Conservation (phyloP, 2,329 filamentous ascomycete species). For the Colletotrichum graminicola region DNA sequence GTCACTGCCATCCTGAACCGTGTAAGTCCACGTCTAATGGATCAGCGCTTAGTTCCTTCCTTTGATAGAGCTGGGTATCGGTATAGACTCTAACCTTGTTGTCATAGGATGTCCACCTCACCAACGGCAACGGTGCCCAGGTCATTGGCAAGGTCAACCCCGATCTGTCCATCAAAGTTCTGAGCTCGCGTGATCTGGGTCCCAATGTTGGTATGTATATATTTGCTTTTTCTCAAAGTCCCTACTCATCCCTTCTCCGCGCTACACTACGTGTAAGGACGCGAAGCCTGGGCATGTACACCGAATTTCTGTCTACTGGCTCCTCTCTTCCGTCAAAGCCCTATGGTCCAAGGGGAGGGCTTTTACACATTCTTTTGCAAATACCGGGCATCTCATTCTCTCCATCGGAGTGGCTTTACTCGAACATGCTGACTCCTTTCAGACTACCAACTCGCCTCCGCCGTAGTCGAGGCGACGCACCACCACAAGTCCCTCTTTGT, state of each 20-base stretch:
- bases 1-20: constrained; percentile 81
- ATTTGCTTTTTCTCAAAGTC: neutral
- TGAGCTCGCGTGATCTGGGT: constrained; percentile 78
- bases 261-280: neutral
- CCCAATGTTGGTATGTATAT: constrained; percentile 72
- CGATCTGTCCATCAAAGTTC: constrained; percentile 78
- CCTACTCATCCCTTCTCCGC: neutral
- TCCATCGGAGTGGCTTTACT: neutral
- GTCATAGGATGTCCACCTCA: constrained; percentile 77
- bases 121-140: constrained; percentile 77
- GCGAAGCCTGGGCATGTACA: neutral
- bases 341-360: neutral
- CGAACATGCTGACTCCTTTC: constrained; percentile 5
- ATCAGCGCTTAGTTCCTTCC: no score
- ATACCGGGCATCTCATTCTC: neutral
- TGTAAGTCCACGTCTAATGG: constrained; percentile 60
- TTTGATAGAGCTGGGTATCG: neutral
- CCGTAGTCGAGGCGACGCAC: constrained; percentile 89
- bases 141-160: constrained; percentile 84
- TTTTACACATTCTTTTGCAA: neutral
- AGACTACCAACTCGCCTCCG: constrained; percentile 83
- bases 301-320: neutral
- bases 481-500: constrained; percentile 82
- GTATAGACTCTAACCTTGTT: constrained; percentile 1
- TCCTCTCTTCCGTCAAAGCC: neutral